Conservation (phyloP, 768 basidiomycete genomes). For the Glaciozyma martinii region DNA sequence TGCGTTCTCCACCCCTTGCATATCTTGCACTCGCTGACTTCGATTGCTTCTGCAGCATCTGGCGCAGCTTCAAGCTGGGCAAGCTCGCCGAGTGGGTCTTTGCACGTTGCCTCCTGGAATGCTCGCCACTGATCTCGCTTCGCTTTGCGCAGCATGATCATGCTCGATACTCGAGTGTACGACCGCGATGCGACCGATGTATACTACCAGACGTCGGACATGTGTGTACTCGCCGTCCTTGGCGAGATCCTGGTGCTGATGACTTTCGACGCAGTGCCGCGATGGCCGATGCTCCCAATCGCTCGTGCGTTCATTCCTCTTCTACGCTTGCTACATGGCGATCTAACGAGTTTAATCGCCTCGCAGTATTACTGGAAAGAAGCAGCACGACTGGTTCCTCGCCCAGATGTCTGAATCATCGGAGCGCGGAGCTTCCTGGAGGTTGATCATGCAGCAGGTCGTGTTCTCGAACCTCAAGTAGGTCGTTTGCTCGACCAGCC, state of each 20-base stretch:
- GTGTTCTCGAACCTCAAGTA: too few relatives aligned
- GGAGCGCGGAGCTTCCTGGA: constrained; percentile 49
- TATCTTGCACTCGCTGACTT: not conserved
- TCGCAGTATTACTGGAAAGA: constrained; percentile 46
- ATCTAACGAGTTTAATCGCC: not conserved
- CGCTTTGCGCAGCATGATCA: constrained; percentile 41
- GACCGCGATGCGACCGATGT: constrained; percentile 55
- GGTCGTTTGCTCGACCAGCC: too few relatives aligned
- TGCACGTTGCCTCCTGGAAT: not conserved
- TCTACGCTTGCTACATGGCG: not conserved
- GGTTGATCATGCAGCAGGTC: constrained; percentile 54
- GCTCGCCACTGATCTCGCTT: not conserved
- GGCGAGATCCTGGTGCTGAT: not conserved
- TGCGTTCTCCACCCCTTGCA: not conserved
- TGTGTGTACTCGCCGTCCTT: not conserved
- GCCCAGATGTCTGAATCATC: constrained; percentile 47
- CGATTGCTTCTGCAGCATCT: constrained; percentile 39
- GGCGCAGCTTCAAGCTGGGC: constrained; percentile 58
- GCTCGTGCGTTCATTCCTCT: constrained; percentile 37
- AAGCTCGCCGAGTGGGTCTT: constrained; percentile 46
- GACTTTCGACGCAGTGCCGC: constrained; percentile 34
- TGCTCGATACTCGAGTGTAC: constrained; percentile 58
- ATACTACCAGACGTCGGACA: constrained; percentile 46
- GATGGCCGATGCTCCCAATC: constrained; percentile 43
- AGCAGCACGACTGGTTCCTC: constrained; percentile 53